phyloP scores from a whole-genome alignment of 2,329 filamentous ascomycete species.

The Zasmidium citrigriseum region DNA sequence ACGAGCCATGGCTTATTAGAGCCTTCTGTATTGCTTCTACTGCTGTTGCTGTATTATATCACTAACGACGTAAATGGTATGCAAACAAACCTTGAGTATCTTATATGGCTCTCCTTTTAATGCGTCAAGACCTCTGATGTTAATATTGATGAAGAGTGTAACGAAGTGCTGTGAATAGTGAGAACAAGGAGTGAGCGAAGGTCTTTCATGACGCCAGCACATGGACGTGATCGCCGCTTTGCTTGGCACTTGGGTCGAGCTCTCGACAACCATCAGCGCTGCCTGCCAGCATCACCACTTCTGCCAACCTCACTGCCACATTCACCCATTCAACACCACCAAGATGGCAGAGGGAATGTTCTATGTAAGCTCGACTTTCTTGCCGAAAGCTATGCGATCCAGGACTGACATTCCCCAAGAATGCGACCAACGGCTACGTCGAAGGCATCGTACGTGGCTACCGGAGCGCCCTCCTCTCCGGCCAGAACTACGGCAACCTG shows the following conservation, averaged over 20 bases:
- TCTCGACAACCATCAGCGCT: background rate
- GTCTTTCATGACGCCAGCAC: background rate
- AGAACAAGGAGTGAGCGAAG: background rate
- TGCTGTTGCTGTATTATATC: conserved; percentile 15
- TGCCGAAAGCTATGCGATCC: conserved; percentile 38
- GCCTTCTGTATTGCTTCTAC: conserved; percentile 2
- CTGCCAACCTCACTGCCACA: background rate
- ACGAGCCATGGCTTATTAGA: conserved; percentile 3
- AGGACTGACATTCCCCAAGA: conserved; percentile 44
- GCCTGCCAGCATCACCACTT: background rate
- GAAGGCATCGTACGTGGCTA: conserved; percentile 98
- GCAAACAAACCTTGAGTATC: background rate
- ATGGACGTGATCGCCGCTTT: background rate
- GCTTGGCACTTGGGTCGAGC: background rate
- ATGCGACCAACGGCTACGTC: conserved; percentile 71
- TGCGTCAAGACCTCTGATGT: no score
- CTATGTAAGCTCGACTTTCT: conserved; percentile 24
- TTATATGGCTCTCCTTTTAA: background rate
- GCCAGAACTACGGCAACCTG: conserved; percentile 90
- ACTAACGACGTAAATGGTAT: conserved; percentile 9
- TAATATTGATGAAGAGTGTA: background rate
- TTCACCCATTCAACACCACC: conserved; percentile 15
- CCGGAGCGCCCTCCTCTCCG: conserved; percentile 86
- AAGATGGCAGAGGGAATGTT: conserved; percentile 49
- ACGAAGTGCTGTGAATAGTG: background rate